Evolutionary conservation across 2,329 filamentous ascomycete genomes (phyloP).

Genomic region (Microsporum ferrugineum): DNA sequence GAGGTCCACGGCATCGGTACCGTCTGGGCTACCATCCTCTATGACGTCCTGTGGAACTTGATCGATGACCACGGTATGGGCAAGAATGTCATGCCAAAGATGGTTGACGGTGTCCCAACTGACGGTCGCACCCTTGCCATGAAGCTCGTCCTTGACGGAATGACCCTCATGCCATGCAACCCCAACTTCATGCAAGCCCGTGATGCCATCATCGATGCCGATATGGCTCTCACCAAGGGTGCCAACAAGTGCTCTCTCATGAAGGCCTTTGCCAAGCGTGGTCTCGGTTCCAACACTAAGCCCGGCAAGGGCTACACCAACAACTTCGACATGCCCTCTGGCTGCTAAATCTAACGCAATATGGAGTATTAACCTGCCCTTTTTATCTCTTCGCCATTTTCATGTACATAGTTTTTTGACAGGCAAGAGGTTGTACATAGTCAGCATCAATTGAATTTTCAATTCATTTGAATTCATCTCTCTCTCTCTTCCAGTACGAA

Average conservation of each 20-base stretch:
- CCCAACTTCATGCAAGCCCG: constrained; percentile 13
- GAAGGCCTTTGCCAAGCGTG: constrained; percentile 12
- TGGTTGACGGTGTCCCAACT: constrained; percentile 9
- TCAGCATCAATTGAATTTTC: neutral
- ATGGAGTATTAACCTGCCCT: neutral
- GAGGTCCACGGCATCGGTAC: constrained; percentile 11
- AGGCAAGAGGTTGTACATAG: constrained; percentile 4
- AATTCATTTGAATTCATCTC: neutral
- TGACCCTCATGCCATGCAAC: constrained; percentile 13
- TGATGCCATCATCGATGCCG: constrained; percentile 13
- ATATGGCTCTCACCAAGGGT: constrained; percentile 10
- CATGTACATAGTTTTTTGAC: constrained; percentile 10
- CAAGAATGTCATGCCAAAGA: constrained; percentile 4
- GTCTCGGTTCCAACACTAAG: constrained; percentile 7
- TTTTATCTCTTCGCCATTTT: neutral
- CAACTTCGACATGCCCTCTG: constrained; percentile 3
- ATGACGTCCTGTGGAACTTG: constrained; percentile 13
- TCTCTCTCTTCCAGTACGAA: neutral
- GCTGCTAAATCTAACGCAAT: neutral
- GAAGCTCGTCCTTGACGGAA: constrained; percentile 13
- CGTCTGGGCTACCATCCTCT: constrained; percentile 12
- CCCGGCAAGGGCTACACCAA: neutral
- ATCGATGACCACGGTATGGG: constrained; percentile 13
- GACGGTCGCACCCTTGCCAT: constrained; percentile 11
- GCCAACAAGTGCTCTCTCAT: constrained; percentile 10